These are phyloP conservation scores for Ajuga chamaepitys DNA, from an alignment of 257 asterid species.

Conservation along the genomic window DNA sequence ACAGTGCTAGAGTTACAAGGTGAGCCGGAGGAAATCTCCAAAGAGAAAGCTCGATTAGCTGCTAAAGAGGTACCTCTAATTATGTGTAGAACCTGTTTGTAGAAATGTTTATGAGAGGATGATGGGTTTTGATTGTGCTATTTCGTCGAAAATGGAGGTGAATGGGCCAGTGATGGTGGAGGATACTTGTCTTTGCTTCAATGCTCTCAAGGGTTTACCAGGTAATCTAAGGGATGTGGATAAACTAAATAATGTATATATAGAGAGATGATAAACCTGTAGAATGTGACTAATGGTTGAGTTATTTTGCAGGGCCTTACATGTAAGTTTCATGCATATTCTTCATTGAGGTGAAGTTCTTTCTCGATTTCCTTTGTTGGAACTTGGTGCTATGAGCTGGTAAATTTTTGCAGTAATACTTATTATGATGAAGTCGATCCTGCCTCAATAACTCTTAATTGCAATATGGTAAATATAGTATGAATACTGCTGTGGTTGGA, in stretches of 20 bases:
- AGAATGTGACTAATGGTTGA: conserved; percentile 14
- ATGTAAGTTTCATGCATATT: conserved; percentile 56
- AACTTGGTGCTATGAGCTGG: not conserved
- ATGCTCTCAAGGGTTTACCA: conserved; percentile 89
- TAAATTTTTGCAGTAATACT: not conserved
- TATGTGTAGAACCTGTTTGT: conserved; percentile 23
- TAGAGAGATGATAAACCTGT: not conserved
- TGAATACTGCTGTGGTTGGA: not conserved
- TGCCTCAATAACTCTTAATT: not conserved
- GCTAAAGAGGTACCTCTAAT: conserved; percentile 59
- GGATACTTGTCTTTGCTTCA: conserved; percentile 97
- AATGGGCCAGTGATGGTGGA: conserved; percentile 98
- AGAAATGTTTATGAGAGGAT: conserved; percentile 7
- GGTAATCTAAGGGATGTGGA: conserved; percentile 61
- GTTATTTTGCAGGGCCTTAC: conserved; percentile 77
- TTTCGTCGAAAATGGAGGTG: conserved; percentile 42
- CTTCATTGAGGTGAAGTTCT: conserved; percentile 26
- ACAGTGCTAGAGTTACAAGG: conserved; percentile 95
- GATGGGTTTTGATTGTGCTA: conserved; percentile 4
- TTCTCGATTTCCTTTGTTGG: not conserved
- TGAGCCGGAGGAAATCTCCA: conserved; percentile 91
- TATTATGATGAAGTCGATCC: not conserved
- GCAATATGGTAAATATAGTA: conserved; percentile 6
- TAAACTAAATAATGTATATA: no score
- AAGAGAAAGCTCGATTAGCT: conserved; percentile 83